Conservation (phyloP, 257 asterid genomes). For the Thymus quinquecostatus region DNA sequence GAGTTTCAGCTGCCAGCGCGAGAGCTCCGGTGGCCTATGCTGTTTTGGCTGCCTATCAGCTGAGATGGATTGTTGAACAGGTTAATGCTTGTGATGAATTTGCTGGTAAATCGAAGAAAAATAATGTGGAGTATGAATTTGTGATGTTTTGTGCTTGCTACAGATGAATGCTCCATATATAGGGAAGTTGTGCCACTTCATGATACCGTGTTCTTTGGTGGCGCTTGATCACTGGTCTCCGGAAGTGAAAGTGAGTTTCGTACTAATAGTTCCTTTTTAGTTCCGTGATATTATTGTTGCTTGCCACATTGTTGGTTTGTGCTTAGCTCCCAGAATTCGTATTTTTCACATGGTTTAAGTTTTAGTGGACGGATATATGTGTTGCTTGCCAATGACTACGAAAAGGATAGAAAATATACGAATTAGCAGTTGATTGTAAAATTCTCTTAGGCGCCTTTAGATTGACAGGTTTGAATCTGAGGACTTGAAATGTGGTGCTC, state of each 20-base stretch:
- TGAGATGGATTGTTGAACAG: slow-evolving; percentile 82
- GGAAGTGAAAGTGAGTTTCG: slow-evolving; percentile 74
- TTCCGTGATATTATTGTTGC: not conserved
- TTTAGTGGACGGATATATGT: no score
- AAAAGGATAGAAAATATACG: no score
- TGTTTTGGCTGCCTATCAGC: slow-evolving; percentile 79
- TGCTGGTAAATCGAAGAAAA: not conserved
- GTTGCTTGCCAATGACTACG: no score
- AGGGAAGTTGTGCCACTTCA: slow-evolving; percentile 76
- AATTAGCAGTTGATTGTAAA: no score
- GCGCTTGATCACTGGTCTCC: slow-evolving; percentile 99
- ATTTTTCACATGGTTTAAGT: no score
- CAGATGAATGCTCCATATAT: slow-evolving; percentile 75
- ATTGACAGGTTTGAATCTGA: no score
- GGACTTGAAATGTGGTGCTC: no score
- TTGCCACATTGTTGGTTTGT: not conserved
- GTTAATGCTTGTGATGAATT: slow-evolving; percentile 36
- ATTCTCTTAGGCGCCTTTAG: no score
- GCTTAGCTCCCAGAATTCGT: no score
- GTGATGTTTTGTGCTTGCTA: slow-evolving; percentile 27
- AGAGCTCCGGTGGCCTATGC: slow-evolving; percentile 83
- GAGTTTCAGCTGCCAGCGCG: slow-evolving; percentile 74
- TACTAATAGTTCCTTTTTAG: not conserved
- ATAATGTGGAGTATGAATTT: not conserved
- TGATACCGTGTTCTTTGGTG: slow-evolving; percentile 85